Percentiles rank a stretch among this genome's conserved stretches.
Evolutionary conservation across 257 asterid genomes (phyloP).

Genomic region (Gentiana macrophylla): DNA sequence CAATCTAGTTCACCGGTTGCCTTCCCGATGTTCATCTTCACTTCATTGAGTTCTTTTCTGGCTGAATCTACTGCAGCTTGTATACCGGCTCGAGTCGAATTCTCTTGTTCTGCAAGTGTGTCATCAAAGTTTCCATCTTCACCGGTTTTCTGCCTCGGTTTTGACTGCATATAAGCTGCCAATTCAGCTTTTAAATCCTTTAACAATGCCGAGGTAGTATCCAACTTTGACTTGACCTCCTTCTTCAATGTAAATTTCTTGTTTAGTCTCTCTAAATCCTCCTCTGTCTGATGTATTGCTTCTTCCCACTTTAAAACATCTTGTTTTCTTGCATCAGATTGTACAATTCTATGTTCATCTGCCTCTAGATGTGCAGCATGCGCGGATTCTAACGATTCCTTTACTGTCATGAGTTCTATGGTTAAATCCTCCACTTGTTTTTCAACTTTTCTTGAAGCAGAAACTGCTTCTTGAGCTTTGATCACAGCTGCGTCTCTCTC

Average conservation of each 20-base stretch:
- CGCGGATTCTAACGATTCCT: conserved; percentile 75
- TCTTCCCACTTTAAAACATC: conserved; percentile 68
- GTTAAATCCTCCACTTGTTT: conserved; percentile 83
- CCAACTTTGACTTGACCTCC: conserved; percentile 59
- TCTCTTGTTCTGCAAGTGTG: conserved; percentile 30
- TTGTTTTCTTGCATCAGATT: conserved; percentile 73
- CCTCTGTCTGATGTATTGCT: conserved; percentile 60
- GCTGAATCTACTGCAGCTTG: conserved; percentile 45
- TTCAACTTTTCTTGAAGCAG: conserved; percentile 58
- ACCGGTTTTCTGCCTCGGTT: conserved; percentile 22
- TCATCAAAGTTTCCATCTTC: conserved; percentile 24
- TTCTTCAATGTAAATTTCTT: conserved; percentile 38
- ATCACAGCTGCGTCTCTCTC: conserved; percentile 55
- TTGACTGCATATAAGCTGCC: conserved; percentile 73
- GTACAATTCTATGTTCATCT: conserved; percentile 79
- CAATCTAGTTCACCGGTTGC: conserved; percentile 41
- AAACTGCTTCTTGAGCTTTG: conserved; percentile 59
- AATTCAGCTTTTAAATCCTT: conserved; percentile 59
- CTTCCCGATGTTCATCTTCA: conserved; percentile 57
- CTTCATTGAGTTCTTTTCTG: conserved; percentile 70
- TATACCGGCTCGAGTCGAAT: conserved; percentile 37
- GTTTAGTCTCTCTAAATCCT: conserved; percentile 48
- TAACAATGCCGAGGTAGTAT: conserved; percentile 44
- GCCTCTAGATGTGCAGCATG: conserved; percentile 91
- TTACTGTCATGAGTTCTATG: conserved; percentile 62